A percentile compares a stretch with the other conserved stretches of the same genome.
phyloP scores from a whole-genome alignment of 768 basidiomycete genomes.

The Suillus spraguei region DNA sequence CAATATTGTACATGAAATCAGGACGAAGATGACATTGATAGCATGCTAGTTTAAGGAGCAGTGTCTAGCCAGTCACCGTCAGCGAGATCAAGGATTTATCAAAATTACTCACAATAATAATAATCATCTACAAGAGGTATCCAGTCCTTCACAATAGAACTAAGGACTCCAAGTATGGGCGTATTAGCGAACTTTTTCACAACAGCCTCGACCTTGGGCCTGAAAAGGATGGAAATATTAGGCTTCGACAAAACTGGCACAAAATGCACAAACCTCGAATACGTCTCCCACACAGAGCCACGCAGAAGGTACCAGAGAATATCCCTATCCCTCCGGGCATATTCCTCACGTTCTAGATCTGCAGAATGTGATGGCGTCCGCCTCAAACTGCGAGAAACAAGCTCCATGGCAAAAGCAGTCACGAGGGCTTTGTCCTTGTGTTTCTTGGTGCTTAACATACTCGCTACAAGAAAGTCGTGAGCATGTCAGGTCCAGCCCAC shows the following conservation, averaged over 20 bases:
- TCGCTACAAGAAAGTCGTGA: constrained; percentile 19
- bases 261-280: constrained; percentile 26
- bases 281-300: constrained; percentile 82
- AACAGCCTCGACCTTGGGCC: constrained; percentile 74
- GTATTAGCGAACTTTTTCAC: constrained; percentile 54
- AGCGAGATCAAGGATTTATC: constrained; percentile 4
- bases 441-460: constrained; percentile 26
- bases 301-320: constrained; percentile 85
- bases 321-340: constrained; percentile 80
- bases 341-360: constrained; percentile 71
- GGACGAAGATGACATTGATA: not conserved
- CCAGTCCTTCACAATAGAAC: constrained; percentile 80
- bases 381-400: constrained; percentile 76
- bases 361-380: constrained; percentile 64
- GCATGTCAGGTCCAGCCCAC: constrained; percentile 14
- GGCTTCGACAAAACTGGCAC: constrained; percentile 4
- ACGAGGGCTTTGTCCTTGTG: constrained; percentile 60
- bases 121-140: constrained; percentile 88
- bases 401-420: constrained; percentile 64
- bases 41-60: constrained; percentile 39
- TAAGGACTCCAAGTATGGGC: constrained; percentile 69
- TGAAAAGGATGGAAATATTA: constrained; percentile 29
- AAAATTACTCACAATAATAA: constrained; percentile 75
- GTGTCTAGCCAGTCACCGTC: constrained; percentile 35
- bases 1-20: constrained; percentile 2